These are phyloP conservation scores for Paspalum vaginatum DNA, from an alignment of 176 grass and related monocot species.

Conservation along the genomic window DNA sequence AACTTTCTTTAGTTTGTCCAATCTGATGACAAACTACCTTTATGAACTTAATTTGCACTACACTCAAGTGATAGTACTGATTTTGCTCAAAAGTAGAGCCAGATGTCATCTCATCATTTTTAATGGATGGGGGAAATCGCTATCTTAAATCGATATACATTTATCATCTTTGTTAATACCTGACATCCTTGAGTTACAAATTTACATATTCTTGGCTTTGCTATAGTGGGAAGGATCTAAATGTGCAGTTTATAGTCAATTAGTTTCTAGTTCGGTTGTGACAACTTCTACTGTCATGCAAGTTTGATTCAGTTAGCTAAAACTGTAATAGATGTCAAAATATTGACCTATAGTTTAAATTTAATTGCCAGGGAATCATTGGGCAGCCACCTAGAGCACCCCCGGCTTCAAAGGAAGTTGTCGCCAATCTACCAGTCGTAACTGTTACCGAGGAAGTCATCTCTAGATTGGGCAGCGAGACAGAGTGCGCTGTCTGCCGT, in stretches of 20 bases:
- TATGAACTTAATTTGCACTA: constrained; percentile 10
- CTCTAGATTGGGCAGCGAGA: constrained; percentile 70
- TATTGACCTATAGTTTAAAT: constrained; percentile 6
- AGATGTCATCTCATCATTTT: constrained; percentile 3
- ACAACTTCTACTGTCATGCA: background rate
- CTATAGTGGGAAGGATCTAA: background rate
- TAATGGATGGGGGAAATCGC: background rate
- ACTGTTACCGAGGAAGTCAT: constrained; percentile 70
- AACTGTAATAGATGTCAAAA: constrained; percentile 14
- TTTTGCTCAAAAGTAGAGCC: constrained; percentile 9
- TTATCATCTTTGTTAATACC: background rate
- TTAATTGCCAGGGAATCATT: constrained; percentile 59
- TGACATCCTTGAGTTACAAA: constrained; percentile 10
- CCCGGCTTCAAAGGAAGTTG: constrained; percentile 91
- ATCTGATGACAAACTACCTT: constrained; percentile 2
- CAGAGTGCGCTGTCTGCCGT: constrained; percentile 91
- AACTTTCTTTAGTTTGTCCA: background rate
- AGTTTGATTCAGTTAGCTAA: background rate
- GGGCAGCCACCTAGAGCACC: constrained; percentile 51
- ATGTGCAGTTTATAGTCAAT: background rate
- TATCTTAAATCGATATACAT: background rate
- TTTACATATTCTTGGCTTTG: constrained; percentile 1
- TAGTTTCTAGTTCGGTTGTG: constrained; percentile 12
- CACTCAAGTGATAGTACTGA: background rate
- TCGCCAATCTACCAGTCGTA: constrained; percentile 84